Conservation (phyloP, 2,329 filamentous ascomycete genomes). For the Cladobotryum protrusum region DNA sequence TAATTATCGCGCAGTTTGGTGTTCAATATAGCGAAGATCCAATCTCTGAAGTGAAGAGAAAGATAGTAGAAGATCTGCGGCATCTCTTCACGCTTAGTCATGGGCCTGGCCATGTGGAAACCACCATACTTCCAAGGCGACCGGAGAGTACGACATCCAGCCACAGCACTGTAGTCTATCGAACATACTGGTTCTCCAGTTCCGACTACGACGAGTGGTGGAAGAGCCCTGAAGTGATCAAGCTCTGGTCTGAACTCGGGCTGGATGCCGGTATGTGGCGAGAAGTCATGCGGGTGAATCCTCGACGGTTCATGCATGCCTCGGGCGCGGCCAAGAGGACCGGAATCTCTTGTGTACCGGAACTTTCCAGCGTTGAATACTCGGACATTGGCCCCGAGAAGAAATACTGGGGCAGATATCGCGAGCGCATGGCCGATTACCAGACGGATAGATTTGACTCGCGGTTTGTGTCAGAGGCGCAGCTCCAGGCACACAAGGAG, state of each 20-base stretch:
- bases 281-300: background rate
- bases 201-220: background rate
- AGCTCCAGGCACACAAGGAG: too few relatives aligned
- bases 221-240: background rate
- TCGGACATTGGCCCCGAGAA: background rate
- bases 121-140: background rate
- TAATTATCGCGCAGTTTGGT: too few relatives aligned
- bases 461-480: background rate
- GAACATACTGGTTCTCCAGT: background rate
- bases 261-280: background rate
- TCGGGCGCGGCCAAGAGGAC: background rate
- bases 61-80: too few relatives aligned
- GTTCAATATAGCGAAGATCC: too few relatives aligned
- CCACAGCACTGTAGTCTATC: background rate
- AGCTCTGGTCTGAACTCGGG: background rate
- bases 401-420: constrained; percentile 3
- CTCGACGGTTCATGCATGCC: background rate
- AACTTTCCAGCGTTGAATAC: background rate
- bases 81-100: too few relatives aligned
- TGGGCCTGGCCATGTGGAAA: too few relatives aligned
- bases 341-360: background rate
- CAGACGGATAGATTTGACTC: background rate
- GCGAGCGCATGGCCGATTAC: background rate
- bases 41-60: too few relatives aligned
- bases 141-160: background rate